A percentile compares a stretch with the other conserved stretches of the same genome.
Conservation (phyloP, 2,329 filamentous ascomycete genomes). For the Sclerotinia trifoliorum region DNA sequence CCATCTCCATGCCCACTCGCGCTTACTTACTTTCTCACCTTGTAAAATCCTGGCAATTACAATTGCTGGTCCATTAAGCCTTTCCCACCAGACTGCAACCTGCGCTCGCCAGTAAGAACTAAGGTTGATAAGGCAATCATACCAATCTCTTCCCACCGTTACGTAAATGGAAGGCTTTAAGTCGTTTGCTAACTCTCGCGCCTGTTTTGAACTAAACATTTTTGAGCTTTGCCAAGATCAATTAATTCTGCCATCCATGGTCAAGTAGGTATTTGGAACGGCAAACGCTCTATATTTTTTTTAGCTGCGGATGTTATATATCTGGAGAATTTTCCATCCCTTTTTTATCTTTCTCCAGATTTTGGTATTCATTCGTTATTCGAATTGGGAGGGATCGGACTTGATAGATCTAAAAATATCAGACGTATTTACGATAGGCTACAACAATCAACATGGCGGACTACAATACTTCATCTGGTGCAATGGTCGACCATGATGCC, state of each 20-base stretch:
- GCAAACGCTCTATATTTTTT: conserved; percentile 8
- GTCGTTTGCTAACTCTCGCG: background rate
- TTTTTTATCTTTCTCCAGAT: background rate
- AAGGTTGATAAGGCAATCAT: background rate
- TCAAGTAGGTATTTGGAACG: conserved; percentile 5
- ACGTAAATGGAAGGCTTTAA: conserved; percentile 14
- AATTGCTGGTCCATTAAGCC: background rate
- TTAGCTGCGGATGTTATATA: conserved; percentile 6
- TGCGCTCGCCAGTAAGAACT: background rate
- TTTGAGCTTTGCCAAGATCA: conserved; percentile 13
- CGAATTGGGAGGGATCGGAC: conserved; percentile 1
- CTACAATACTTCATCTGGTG: conserved; percentile 12
- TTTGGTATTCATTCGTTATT: conserved; percentile 7
- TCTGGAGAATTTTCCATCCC: background rate
- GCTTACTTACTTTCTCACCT: background rate
- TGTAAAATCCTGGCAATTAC: background rate
- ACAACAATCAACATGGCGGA: conserved; percentile 16
- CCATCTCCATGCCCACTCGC: background rate
- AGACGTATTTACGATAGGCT: background rate
- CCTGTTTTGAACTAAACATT: conserved; percentile 11
- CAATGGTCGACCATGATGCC: conserved; percentile 1
- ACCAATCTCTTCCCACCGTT: conserved; percentile 6
- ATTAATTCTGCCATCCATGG: conserved; percentile 5
- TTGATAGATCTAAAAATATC: background rate
- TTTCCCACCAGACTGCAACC: background rate